A percentile compares a stretch with the other conserved stretches of the same genome.
phyloP scores from a whole-genome alignment of 164 flowering plant species.

The Umbellularia californica region DNA sequence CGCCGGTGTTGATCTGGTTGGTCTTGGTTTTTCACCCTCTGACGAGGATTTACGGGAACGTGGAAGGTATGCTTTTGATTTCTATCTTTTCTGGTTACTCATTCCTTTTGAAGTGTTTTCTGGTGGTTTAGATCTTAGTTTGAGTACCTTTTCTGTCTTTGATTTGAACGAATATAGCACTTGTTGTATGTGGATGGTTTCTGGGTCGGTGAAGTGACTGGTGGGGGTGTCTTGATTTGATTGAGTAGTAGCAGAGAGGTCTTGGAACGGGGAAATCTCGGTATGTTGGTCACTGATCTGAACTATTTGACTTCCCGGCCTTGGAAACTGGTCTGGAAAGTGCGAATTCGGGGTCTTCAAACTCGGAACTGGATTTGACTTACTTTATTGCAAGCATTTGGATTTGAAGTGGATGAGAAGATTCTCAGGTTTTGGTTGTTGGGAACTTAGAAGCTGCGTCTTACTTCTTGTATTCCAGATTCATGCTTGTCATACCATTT shows the following conservation, averaged over 20 bases:
- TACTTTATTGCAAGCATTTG: background rate
- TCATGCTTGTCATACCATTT: background rate
- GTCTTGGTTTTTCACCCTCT: constrained; percentile 17
- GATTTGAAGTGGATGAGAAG: background rate
- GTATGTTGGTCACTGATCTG: background rate
- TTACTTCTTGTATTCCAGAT: background rate
- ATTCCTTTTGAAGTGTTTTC: background rate
- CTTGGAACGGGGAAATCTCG: background rate
- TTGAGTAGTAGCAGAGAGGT: background rate
- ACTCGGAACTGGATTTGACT: background rate
- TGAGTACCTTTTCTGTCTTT: background rate
- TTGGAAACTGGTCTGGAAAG: background rate
- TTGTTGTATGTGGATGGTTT: background rate
- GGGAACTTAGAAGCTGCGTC: too few relatives aligned
- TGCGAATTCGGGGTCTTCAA: background rate
- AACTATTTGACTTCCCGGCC: background rate
- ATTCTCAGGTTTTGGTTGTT: background rate
- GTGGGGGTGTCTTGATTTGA: background rate
- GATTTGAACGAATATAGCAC: background rate
- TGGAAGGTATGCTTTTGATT: constrained; percentile 16
- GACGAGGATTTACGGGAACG: constrained; percentile 22
- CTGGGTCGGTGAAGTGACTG: background rate
- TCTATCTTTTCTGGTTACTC: background rate
- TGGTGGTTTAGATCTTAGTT: background rate
- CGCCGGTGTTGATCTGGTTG: constrained; percentile 12